Evolutionary conservation across 768 basidiomycete genomes (phyloP).

Genomic region (Mycena metata): DNA sequence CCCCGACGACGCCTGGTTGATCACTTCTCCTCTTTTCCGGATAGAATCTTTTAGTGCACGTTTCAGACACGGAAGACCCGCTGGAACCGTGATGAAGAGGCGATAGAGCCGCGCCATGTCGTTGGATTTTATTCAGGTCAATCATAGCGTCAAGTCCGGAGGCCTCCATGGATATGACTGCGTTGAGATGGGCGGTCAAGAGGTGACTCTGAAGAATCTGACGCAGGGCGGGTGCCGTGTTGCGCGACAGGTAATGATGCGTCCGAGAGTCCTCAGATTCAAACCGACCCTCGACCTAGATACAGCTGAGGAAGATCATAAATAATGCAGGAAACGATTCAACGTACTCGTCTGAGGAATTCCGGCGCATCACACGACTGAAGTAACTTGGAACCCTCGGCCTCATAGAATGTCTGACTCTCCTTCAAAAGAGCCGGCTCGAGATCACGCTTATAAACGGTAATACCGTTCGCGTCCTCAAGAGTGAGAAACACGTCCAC

Average conservation of each 20-base stretch:
- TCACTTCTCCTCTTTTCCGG: constrained; percentile 77
- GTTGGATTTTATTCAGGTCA: constrained; percentile 78
- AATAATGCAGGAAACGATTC: neutral
- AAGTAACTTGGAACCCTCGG: constrained; percentile 79
- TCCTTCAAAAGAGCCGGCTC: constrained; percentile 86
- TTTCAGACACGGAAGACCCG: constrained; percentile 76
- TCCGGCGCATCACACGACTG: constrained; percentile 84
- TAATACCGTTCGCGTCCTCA: constrained; percentile 62
- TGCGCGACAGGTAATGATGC: constrained; percentile 86
- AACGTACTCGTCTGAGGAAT: constrained; percentile 82
- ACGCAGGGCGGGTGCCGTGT: constrained; percentile 77
- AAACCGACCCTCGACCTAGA: constrained; percentile 84
- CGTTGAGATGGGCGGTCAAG: constrained; percentile 80
- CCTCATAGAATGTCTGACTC: constrained; percentile 83
- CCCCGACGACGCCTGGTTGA: constrained; percentile 75
- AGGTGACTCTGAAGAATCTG: constrained; percentile 84
- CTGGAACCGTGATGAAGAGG: constrained; percentile 76
- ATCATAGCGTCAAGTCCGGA: constrained; percentile 93
- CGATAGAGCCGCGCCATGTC: constrained; percentile 86
- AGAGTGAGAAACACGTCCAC: constrained; percentile 88
- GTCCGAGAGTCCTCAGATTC: constrained; percentile 87
- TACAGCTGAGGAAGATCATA: constrained; percentile 25
- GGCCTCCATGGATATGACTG: constrained; percentile 81
- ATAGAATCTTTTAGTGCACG: constrained; percentile 80
- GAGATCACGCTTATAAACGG: constrained; percentile 86